These are phyloP conservation scores for Colletotrichum kahawae DNA, from an alignment of 2,329 filamentous ascomycete genomes.

Conservation along the genomic window DNA sequence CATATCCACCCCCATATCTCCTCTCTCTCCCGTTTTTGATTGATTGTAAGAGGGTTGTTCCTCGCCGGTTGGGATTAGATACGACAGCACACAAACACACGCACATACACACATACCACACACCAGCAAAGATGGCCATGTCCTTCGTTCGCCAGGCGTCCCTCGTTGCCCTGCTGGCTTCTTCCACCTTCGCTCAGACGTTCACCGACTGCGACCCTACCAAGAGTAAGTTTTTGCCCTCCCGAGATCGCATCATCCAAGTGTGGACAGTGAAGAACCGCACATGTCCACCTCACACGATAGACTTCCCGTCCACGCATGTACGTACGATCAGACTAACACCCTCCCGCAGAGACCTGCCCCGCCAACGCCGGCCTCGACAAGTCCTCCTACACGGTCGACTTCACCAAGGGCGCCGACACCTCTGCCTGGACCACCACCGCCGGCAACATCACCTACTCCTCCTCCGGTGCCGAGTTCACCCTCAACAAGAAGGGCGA, in stretches of 20 bases:
- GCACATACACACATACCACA: neutral
- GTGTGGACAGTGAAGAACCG: neutral
- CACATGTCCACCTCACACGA: neutral
- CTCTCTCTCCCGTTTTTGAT: neutral
- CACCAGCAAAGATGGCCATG: constrained; percentile 1
- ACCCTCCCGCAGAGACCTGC: constrained; percentile 45
- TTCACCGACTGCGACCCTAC: constrained; percentile 20
- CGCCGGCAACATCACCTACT: constrained; percentile 29
- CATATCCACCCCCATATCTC: neutral
- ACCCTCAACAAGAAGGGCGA: constrained; percentile 64
- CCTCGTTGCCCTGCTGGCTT: constrained; percentile 15
- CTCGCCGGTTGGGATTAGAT: neutral
- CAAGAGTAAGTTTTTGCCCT: constrained; percentile 15
- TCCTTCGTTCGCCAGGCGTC: constrained; percentile 21
- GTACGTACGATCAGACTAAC: neutral
- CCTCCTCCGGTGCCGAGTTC: constrained; percentile 35
- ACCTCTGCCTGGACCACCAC: constrained; percentile 35
- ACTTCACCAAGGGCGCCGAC: constrained; percentile 70
- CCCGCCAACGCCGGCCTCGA: constrained; percentile 69
- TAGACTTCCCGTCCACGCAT: neutral
- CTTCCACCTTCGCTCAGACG: constrained; percentile 14
- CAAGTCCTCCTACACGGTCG: constrained; percentile 53
- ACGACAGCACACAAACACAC: neutral
- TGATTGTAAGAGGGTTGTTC: neutral
- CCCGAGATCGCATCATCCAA: neutral